Base-by-base conservation (phyloP, 2,329 filamentous ascomycete genomes). In the Cladophialophora yegresii region DNA sequence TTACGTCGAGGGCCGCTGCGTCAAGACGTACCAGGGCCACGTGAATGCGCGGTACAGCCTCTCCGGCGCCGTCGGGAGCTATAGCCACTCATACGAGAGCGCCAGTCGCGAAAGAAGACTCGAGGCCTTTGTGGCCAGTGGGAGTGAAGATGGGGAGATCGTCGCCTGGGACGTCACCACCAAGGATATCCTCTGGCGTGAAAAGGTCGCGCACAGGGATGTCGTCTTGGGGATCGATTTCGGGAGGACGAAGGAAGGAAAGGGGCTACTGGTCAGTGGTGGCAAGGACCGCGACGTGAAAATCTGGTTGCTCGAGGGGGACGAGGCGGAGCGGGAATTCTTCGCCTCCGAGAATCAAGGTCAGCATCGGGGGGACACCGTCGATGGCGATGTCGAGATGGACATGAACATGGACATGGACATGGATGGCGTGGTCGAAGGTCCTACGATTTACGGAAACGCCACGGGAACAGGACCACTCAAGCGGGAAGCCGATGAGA, bases 1-100 rank as follows among this genome's bases (percentile, higher is more conserved):
- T 76, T 99, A 98, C 75, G 89, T 96, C 8, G 87, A 92, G 43
- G 93, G 93, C 7, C 87, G 88, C 30, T 95, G 95, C 71, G 89
- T 96, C 73, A 99, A 99, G 82, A 99, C 95, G 13, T 99, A 98
- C 77, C 92, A 97, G 75, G 95, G 95, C 0, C 95, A 98, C 73
- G 79, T 81, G 61, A 99, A 99, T 75, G 83, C 86, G 61, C 88
- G 88, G 66, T 98, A 90, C 77, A 93, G 91, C 69, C 83, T 98
- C n/a, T 86, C 86, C 2, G 91, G 92, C 3, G 89, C 89, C 47
- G 97, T 98, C 73, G 93, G 91, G 12, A 83, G 85, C 1, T 88
- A 89, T 73, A 83, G 85, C 1, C 88, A 89, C 73, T 56, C 70
- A 75, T 65, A 76, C 67, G 51, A 71, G 72, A 23, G 67, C 70